Percentiles rank a stretch among this genome's conserved stretches.
phyloP scores from a whole-genome alignment of 768 basidiomycete species.

The Suillus placidus region DNA sequence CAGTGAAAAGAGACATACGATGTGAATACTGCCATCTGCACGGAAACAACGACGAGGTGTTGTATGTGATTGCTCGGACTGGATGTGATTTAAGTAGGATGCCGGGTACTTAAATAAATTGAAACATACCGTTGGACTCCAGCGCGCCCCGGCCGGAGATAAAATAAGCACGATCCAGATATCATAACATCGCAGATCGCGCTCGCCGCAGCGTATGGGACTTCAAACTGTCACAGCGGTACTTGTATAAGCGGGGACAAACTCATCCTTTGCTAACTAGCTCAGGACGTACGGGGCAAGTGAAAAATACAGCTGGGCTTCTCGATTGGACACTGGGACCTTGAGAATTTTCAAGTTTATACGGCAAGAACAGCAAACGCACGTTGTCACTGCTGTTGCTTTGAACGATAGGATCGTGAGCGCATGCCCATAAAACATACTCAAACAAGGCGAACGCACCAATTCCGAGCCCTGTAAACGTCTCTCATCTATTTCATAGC shows the following conservation, averaged over 20 bases:
- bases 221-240: background rate
- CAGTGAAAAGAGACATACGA: background rate
- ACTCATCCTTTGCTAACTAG: background rate
- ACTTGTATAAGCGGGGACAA: background rate
- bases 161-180: constrained; percentile 25
- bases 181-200: constrained; percentile 20
- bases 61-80: background rate
- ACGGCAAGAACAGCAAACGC: background rate
- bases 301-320: background rate
- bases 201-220: constrained; percentile 29
- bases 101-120: background rate
- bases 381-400: background rate
- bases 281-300: background rate
- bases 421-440: background rate
- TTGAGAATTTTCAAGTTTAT: background rate
- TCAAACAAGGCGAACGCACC: background rate
- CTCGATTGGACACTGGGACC: background rate
- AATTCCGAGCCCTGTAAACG: background rate
- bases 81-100: background rate
- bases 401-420: background rate
- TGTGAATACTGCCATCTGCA: background rate
- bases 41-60: background rate
- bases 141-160: constrained; percentile 20
- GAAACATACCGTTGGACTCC: constrained; percentile 14
- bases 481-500: background rate